phyloP scores from a whole-genome alignment of 768 basidiomycete species.

The Leccinum imitatum region DNA sequence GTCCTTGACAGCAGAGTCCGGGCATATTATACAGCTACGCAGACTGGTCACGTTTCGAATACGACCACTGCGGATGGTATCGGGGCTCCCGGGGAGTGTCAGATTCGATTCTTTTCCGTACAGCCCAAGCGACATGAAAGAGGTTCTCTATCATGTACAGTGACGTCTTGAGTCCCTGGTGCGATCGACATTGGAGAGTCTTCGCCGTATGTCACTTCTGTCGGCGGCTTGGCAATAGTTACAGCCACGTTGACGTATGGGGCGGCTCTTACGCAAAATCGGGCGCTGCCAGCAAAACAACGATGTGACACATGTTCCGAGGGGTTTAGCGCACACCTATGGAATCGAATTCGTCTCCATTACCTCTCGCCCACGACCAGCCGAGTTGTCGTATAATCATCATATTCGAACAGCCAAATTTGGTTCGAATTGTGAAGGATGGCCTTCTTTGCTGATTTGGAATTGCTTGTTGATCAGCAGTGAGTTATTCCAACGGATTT shows the following conservation, averaged over 20 bases:
- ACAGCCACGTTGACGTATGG: conserved; percentile 18
- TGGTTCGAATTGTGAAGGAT: conserved; percentile 8
- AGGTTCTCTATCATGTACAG: conserved; percentile 11
- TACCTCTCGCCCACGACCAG: neutral
- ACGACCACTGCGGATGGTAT: conserved; percentile 10
- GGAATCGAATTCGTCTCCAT: conserved; percentile 1
- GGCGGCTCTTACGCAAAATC: conserved; percentile 16
- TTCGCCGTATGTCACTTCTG: conserved; percentile 4
- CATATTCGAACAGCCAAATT: conserved; percentile 5
- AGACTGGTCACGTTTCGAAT: conserved; percentile 29
- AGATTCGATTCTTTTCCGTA: conserved; percentile 6
- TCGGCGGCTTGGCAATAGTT: conserved; percentile 6
- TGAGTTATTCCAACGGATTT: conserved; percentile 4
- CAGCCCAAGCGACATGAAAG: conserved; percentile 18
- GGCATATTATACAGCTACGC: conserved; percentile 23
- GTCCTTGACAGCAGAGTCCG: conserved; percentile 1
- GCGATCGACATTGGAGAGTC: conserved; percentile 18
- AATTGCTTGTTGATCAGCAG: conserved; percentile 23
- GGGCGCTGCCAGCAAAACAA: conserved; percentile 4
- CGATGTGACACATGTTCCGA: conserved; percentile 4
- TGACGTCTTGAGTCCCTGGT: conserved; percentile 19
- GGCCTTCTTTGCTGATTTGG: conserved; percentile 16
- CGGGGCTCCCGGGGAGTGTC: conserved; percentile 8
- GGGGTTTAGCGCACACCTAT: conserved; percentile 17
- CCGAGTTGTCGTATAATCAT: neutral